Percentiles rank a stretch among this genome's conserved stretches.
Conservation (phyloP, 176 grass and related monocot genomes). For the Oryza nivara region DNA sequence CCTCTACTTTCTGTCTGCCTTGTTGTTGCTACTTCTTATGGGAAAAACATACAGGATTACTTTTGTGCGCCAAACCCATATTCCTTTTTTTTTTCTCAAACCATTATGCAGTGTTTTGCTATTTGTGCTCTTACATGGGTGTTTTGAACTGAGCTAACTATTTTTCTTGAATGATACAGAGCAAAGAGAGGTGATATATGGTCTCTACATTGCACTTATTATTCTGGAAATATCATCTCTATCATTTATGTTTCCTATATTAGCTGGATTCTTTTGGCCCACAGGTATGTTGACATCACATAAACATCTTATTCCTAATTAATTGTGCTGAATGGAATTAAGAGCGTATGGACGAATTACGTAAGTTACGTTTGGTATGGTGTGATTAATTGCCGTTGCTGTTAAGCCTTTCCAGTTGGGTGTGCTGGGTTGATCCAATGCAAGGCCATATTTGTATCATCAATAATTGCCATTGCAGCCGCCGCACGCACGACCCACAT, state of each 20-base stretch:
- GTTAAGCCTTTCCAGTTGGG: conserved; percentile 37
- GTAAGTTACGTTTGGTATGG: conserved; percentile 25
- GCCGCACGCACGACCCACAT: background rate
- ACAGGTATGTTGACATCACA: background rate
- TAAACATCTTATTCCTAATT: conserved; percentile 23
- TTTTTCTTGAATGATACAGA: background rate
- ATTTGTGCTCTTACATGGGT: background rate
- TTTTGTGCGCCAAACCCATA: background rate
- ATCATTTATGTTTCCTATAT: background rate
- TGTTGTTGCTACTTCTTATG: background rate
- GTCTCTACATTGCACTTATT: background rate
- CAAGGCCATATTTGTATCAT: conserved; percentile 2
- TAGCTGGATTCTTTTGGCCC: conserved; percentile 18
- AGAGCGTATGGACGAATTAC: conserved; percentile 21
- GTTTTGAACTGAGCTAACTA: background rate
- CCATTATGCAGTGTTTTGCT: background rate
- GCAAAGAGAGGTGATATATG: background rate
- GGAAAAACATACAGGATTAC: background rate
- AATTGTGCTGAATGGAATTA: conserved; percentile 19
- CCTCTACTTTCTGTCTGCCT: background rate
- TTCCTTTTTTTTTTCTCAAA: background rate
- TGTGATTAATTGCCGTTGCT: conserved; percentile 36
- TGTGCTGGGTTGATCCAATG: conserved; percentile 23
- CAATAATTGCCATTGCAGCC: background rate
- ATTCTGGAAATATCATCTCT: background rate